Base-by-base conservation (phyloP, 73 alveolate genomes). In the Urostyla sp. region DNA sequence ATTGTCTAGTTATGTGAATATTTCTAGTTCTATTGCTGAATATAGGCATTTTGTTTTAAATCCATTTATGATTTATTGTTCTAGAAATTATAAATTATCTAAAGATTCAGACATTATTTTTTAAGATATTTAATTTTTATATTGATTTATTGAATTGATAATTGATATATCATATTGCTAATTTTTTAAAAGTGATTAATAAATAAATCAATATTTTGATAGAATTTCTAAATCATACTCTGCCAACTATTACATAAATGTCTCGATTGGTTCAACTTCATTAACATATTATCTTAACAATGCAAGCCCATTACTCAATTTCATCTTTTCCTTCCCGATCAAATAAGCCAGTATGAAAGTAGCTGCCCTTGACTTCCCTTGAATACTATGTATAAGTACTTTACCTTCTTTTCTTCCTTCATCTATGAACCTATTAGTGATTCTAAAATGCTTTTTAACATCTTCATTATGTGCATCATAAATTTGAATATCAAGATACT, bases 331-430 rank as follows among this genome's bases (percentile, higher is more conserved):
- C 48, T 91, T 93, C 38, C 97, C 95, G 0, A 95, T 92, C 84
- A 95, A 80, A 76, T 87, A 95, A 15, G 99, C 98, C 55, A 95
- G 79, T 46, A 93, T 76, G 78, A 95, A 95, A 52, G 96, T 92
- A 37, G 95, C 96, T 18, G 97, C 94, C 52, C 97, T 84, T 49
- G 95, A 84, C 44, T 87, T 88, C 16, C 99, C 99, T 78, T 90
- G 89, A 46, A 90, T 91, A 20, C 94, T 78, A 81, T 93, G 97
- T 23, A 95, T 92, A 13, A 95, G 84, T 46, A 95, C 94, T 79
- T 88, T 95, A 10, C 97, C 96, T 15, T 82, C 38, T 83, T 74
- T 45, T 36, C 82, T 73, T 30, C 94, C 98, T 63, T 91, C 97
- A 36, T 90, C 95, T 38, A 93, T 95, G 60, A 95, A 92, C 51